These are phyloP conservation scores for Penicillium hordei DNA, from an alignment of 2,329 filamentous ascomycete genomes.

Conservation along the genomic window DNA sequence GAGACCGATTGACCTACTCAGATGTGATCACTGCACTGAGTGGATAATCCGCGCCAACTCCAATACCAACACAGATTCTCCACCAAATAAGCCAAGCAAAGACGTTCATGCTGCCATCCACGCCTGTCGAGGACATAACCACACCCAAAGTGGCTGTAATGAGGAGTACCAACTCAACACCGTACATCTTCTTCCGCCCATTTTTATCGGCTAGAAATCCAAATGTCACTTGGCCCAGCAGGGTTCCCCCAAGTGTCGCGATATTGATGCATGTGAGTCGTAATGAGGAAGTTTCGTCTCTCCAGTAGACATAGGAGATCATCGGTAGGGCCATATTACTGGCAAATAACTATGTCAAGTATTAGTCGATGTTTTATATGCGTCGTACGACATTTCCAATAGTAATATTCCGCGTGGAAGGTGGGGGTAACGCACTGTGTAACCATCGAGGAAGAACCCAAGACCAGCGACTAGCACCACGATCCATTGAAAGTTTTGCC, in stretches of 20 bases:
- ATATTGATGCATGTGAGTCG: constrained; percentile 46
- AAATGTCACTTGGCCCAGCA: constrained; percentile 50
- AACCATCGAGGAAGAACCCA: constrained; percentile 53
- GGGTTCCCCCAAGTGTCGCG: constrained; percentile 48
- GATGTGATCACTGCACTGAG: constrained; percentile 66
- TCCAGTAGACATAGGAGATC: constrained; percentile 51
- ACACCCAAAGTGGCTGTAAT: constrained; percentile 50
- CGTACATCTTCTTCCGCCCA: constrained; percentile 54
- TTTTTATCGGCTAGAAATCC: constrained; percentile 50
- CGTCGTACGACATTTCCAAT: not conserved
- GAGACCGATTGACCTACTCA: constrained; percentile 51
- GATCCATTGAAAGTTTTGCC: constrained; percentile 44
- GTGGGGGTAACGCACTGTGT: constrained; percentile 32
- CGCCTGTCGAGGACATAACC: constrained; percentile 47
- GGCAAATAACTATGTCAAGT: constrained; percentile 43
- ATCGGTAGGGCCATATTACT: constrained; percentile 53
- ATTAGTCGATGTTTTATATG: not conserved
- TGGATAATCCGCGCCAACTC: constrained; percentile 68
- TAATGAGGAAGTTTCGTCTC: constrained; percentile 35
- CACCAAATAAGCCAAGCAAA: constrained; percentile 50
- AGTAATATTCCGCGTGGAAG: not conserved
- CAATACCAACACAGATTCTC: constrained; percentile 51
- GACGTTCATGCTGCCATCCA: constrained; percentile 46
- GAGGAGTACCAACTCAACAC: constrained; percentile 50
- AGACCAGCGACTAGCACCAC: constrained; percentile 50